phyloP scores from a whole-genome alignment of 352 stramenopile genomes.

The Phytophthora capsici region DNA sequence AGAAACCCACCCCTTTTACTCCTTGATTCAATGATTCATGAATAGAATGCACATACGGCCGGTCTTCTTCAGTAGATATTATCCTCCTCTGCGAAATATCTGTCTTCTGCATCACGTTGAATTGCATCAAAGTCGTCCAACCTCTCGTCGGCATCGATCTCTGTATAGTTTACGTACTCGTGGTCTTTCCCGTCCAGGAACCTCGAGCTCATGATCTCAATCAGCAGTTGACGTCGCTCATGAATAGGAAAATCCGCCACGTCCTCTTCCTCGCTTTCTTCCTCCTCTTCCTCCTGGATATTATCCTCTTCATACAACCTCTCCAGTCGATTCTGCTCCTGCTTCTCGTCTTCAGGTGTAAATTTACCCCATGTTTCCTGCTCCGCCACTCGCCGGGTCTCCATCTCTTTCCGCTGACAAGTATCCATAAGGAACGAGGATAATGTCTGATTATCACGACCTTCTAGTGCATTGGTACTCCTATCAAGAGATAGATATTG shows the following conservation, averaged over 20 bases:
- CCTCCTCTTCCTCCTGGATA: constrained; percentile 47
- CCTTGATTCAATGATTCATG: neutral
- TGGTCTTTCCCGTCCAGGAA: constrained; percentile 73
- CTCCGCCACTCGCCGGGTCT: constrained; percentile 56
- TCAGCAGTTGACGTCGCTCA: constrained; percentile 56
- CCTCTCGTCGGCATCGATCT: constrained; percentile 63
- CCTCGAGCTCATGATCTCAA: constrained; percentile 76
- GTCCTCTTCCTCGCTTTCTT: constrained; percentile 39
- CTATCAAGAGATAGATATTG: too few species aligned
- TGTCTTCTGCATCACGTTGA: constrained; percentile 80
- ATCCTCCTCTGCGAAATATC: neutral
- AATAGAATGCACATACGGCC: too few species aligned
- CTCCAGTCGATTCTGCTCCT: too few species aligned
- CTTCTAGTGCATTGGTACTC: too few species aligned
- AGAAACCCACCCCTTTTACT: too few species aligned
- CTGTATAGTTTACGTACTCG: constrained; percentile 69
- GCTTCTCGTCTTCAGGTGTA: constrained; percentile 40
- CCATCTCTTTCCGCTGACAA: constrained; percentile 71
- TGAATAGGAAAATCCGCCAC: constrained; percentile 28
- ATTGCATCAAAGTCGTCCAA: constrained; percentile 75
- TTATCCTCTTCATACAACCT: constrained; percentile 45
- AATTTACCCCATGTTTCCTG: constrained; percentile 68
- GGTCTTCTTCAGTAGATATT: too few species aligned
- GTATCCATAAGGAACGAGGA: constrained; percentile 78
- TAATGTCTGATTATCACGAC: too few species aligned